A percentile compares a stretch with the other conserved stretches of the same genome.
Evolutionary conservation across 2,329 filamentous ascomycete genomes (phyloP).

Genomic region (Cercospora sojina): DNA sequence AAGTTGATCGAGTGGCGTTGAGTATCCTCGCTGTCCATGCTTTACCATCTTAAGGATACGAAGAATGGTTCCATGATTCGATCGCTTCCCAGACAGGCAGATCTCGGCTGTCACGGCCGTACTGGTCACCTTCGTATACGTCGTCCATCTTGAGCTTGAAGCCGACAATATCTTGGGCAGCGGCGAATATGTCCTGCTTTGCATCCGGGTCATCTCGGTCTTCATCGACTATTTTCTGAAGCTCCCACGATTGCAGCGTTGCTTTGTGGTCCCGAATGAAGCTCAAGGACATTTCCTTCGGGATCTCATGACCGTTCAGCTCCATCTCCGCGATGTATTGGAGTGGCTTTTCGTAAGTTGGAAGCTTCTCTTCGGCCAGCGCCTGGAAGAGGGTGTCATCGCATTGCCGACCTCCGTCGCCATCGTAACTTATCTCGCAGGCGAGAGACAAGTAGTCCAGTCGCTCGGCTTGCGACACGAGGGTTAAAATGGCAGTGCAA

Average conservation of each 20-base stretch:
- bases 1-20: neutral
- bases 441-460: neutral
- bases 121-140: neutral
- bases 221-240: neutral
- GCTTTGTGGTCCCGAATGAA: neutral
- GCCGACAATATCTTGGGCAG: neutral
- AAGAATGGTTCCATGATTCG: neutral
- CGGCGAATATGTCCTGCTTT: neutral
- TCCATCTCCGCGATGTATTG: neutral
- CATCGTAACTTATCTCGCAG: neutral
- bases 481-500: neutral
- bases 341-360: neutral
- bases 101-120: neutral
- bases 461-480: neutral
- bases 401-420: neutral
- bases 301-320: neutral
- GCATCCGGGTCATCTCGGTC: neutral
- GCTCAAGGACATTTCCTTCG: neutral
- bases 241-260: neutral
- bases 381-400: neutral
- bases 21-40: neutral
- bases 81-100: neutral
- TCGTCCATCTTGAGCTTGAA: constrained; percentile 1
- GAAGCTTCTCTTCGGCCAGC: neutral
- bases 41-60: too few species aligned